Base-by-base conservation (phyloP, 345 rosid species). In the Geranium brycei region DNA sequence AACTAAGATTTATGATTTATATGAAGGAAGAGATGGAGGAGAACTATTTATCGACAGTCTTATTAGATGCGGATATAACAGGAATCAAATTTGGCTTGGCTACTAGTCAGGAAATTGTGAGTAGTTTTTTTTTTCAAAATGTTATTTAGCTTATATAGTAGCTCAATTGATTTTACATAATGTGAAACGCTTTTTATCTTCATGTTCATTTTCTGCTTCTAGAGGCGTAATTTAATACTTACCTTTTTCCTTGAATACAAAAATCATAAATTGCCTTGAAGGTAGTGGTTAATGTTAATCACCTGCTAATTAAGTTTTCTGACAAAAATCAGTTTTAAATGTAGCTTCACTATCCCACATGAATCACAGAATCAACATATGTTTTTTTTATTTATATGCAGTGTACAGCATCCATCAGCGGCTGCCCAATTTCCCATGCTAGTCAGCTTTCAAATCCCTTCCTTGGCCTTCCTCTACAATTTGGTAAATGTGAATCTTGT, bases 401-500 rank as follows among this genome's bases (percentile, higher is more conserved):
- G 96, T 66, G 80, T 55, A 72, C 77, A 68, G 91, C 97, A 68
- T 93, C 96, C 0, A 58, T 87, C 57, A 91, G 86, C 72, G 96
- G 74, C 5, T 79, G 80, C 60, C 66, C 95, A 8, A 87, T 88
- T 57, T 80, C 80, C 63, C 96, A 93, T 74, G 72, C 85, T 8
- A 84, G 75, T 80, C 97, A 91, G 75, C 83, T 91, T 7, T 74
- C 86, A 12, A 93, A 93, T 74, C 73, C 97, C 14, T 91, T 82
- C 71, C 89, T 93, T 64, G 99, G 99, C 28, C 70, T 93, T 77
- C 99, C 99, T 2, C 84, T 93, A 0, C 95, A 90, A 59, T 85
- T 78, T 79, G 97, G 99, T 2, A 88, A 85, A 77, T 93, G 99
- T 64, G 95, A 85, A 61, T 81, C 99, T 31, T 91, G 99, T 67